phyloP scores from a whole-genome alignment of 2,329 filamentous ascomycete species.

The Tympanopsis confertula region DNA sequence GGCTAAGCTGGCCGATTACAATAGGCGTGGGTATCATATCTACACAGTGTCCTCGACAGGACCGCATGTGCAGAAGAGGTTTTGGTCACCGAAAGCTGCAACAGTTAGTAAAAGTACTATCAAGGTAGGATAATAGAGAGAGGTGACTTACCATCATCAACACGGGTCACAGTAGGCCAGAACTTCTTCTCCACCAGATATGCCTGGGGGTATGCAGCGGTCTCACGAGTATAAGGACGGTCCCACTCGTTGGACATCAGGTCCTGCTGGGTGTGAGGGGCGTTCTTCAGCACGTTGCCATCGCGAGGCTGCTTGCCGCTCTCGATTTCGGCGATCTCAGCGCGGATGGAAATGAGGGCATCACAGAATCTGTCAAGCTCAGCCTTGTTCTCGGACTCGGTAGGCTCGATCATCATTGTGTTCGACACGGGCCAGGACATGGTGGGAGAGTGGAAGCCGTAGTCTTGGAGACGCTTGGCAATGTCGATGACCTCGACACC shows the following conservation, averaged over 20 bases:
- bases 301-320: conserved; percentile 63
- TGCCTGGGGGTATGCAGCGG: conserved; percentile 75
- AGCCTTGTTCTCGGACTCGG: conserved; percentile 81
- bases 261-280: conserved; percentile 77
- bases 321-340: conserved; percentile 76
- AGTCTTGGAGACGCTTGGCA: conserved; percentile 92
- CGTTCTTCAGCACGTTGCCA: conserved; percentile 77
- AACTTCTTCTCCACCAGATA: conserved; percentile 93
- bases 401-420: conserved; percentile 96
- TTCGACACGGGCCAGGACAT: conserved; percentile 95
- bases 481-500: conserved; percentile 89
- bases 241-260: conserved; percentile 69
- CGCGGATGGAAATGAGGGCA: conserved; percentile 73
- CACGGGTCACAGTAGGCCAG: conserved; percentile 77
- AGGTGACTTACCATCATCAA: conserved; percentile 72
- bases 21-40: conserved; percentile 1
- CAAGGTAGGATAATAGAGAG: conserved; percentile 1
- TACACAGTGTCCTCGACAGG: conserved; percentile 55
- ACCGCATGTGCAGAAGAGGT: conserved; percentile 89
- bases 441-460: conserved; percentile 92
- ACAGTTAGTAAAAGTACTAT: conserved; percentile 10
- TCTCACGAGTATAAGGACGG: conserved; percentile 67
- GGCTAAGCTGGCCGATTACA: too few relatives aligned
- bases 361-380: conserved; percentile 92
- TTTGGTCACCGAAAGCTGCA: conserved; percentile 74